Evolutionary conservation across 768 basidiomycete species (phyloP), one percentile per base, ranked within the genome.

Genomic region (Lentinula guzmanii): DNA sequence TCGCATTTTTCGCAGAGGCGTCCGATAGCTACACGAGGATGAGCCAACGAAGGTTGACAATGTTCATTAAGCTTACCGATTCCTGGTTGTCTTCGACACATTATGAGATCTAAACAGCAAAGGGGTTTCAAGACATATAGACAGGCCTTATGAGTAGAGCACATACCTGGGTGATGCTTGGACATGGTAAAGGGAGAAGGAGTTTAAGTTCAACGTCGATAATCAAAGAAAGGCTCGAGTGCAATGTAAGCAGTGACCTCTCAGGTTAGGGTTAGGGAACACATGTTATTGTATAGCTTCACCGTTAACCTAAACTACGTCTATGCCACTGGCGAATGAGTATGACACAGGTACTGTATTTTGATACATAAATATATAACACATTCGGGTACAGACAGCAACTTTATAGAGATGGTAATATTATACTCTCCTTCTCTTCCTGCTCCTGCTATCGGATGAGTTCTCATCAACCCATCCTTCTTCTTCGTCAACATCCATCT

Each of bases 1-100:
- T 99, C 97, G 70, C 95, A 98, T 74, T 98, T 98, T 77, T 99
- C 97, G 74, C 97, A 99, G 56, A 98, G 83, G 68, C 97, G 91
- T 45, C 97, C 97, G 68, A 98, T 97, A 52, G 97, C 97, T 97
- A 66, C 18, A 16, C 21, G 61, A 34, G 33, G 41, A 42, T 65
- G 63, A 9, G 13, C 62, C 51, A 55, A 58, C 37, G 48, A 60
- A 18, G 33, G 24, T 33, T 45, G 18, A 24, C 16, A 18, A 35
- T 11, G 18, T 33, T 35, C 41, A 8, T 74, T 24, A 28, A 31
- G 24, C 86, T 66, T 67, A 93, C 95, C 95, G 61, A 98, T 98
- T 65, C 97, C 97, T 67, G 97, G 90, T 75, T 98, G 95, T 61
- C 94, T 89, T 73, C 96, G 83, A 76, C 96, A 99, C 94, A 98